A percentile compares a stretch with the other conserved stretches of the same genome.
Conservation (phyloP, 176 grass and related monocot species). For the Luzula sylvatica region DNA sequence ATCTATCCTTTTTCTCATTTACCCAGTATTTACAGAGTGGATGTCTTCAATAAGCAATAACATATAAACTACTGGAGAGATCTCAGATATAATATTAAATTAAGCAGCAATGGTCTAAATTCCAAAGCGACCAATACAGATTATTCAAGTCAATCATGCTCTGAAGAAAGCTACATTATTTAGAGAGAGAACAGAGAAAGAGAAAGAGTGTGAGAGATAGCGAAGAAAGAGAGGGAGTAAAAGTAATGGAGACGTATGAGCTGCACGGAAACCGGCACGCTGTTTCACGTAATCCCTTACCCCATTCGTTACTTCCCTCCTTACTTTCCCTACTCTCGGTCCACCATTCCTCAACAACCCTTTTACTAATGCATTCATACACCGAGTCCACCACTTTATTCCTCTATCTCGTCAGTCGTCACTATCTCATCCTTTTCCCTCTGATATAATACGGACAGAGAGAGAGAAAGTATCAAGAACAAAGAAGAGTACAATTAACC, state of each 20-base stretch:
- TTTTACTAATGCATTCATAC: neutral
- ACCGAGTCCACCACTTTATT: constrained; percentile 10
- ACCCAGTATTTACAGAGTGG: no score
- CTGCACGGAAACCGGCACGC: constrained; percentile 6
- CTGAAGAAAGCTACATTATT: no score
- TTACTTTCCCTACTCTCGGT: neutral
- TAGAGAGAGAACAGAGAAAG: no score
- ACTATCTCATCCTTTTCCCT: constrained; percentile 7
- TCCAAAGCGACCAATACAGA: neutral
- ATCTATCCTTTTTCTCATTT: no score
- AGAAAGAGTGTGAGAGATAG: neutral
- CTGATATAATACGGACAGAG: neutral
- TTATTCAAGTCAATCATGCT: neutral
- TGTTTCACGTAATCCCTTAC: constrained; percentile 23
- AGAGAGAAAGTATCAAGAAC: constrained; percentile 18
- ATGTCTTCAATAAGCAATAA: no score
- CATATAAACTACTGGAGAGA: neutral
- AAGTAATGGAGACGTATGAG: constrained; percentile 13
- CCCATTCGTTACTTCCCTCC: neutral
- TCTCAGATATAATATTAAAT: neutral
- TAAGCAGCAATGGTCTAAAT: neutral
- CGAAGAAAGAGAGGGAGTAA: neutral
- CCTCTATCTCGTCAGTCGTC: neutral
- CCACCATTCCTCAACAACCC: neutral
- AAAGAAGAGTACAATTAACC: constrained; percentile 1